Base-by-base conservation (phyloP, 371 early-diverging fungal genomes). In the Chytridium lagenaria region DNA sequence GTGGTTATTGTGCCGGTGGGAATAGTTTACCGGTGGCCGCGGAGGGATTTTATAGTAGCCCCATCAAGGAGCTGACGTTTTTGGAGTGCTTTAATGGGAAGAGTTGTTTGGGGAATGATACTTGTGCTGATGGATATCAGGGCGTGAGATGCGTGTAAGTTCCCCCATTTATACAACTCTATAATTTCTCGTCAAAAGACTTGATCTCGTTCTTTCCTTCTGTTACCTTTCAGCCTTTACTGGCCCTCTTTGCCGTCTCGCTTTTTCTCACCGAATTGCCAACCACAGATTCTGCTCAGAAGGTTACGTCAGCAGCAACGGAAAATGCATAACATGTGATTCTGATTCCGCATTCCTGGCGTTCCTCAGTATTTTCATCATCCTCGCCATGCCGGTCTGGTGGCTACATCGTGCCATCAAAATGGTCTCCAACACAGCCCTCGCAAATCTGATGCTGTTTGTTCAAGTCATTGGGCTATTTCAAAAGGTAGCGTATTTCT, bases 381-480 rank as follows among this genome's bases (percentile, higher is more conserved):
- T 44, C 37, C 22, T 44, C 16, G 28, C 55, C 1, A 23, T 64
- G 49, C 74, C 74, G 0, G 69, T 37, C 3, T 74, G 74, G 74
- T 74, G 74, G 74, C 30, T 74, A 19, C 50, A 63, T 69, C 37
- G 74, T 34, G 74, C 69, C 16, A 31, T 61, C 23, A 1, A 33
- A 22, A 61, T 59, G 3, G 34, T 22, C 28, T 19, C 31, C 3
- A 74, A 65, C 50, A 51, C 74, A 2, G 49, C 69, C 0, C 65
- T 59, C 36, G 64, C 52, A 12, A 64, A 69, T 74, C 22, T 69
- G 28, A 23, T 74, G 1, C 68, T 64, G 64, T 74, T 63, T 50
- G 59, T 68, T 44, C 74, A 74, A 44, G 69, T 74, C 40, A 52
- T 74, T 30, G 74, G 74, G 15, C 30, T 74, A 51, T 74, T 74